Evolutionary conservation across 495 filamentous ascomycete genomes (phyloP), one percentile per base, ranked within the genome.

Genomic region (Melanomma pulvis-pyrius): DNA sequence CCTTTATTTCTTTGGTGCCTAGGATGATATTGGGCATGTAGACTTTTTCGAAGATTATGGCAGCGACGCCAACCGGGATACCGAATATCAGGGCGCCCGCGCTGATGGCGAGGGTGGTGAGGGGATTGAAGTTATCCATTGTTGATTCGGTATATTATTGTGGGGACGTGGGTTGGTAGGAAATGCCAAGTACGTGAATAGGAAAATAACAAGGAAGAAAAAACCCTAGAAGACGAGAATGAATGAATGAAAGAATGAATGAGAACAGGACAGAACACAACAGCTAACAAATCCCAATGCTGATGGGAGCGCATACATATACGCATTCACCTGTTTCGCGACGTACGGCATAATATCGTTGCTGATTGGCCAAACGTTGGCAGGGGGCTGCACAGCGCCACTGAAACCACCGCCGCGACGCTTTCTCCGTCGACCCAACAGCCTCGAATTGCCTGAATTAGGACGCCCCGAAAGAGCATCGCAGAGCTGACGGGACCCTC

Each of bases 1-100:
- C 25, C 4, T 58, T 46, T 21, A 58, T 58, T 25, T 29, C 32
- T 46, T 58, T 58, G 54, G 54, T 34, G 21, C 54, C 54, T 7
- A 58, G 54, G 9, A 44, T 28, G 26, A 58, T 28, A 32, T 39
- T 36, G 1, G 30, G 54, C 1, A 58, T 21, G 22, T 36, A 58
- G 32, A 58, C 54, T 9, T 36, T 29, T 25, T 39, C 29, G 22
- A 58, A 46, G 24, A 58, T 41, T 2, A 41, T 39, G 5, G 54
- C 54, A 4, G 34, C 21, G 32, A 26, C 32, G 15, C 8, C 30
- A 4, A 58, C 22, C 6, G 54, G 54, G 17, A 58, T 17, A 9
- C 54, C 54, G 30, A 58, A 21, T 9, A 36, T 21, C 2, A 58
- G 32, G 2, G 25, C 34, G 17, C 19, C 26, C 8, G 21, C 36